phyloP scores from a whole-genome alignment of 2,329 filamentous ascomycete species.

The Ophiosphaerella herpotricha region DNA sequence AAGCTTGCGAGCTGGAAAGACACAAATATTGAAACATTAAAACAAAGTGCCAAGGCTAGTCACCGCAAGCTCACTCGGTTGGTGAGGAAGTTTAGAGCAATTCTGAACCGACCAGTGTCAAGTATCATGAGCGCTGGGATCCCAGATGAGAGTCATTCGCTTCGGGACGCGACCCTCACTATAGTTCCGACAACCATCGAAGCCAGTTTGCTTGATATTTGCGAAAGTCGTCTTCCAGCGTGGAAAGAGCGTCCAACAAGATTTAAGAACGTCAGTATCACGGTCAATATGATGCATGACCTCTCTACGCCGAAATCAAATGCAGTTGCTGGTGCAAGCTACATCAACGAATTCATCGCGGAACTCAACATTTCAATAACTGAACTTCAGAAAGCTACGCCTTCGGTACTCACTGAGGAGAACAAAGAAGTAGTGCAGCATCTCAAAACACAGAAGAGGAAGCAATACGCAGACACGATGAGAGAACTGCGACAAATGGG shows the following conservation, averaged over 20 bases:
- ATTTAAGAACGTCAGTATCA: conserved; percentile 71
- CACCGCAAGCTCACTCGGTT: conserved; percentile 91
- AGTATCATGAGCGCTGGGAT: conserved; percentile 52
- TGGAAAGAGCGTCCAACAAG: conserved; percentile 61
- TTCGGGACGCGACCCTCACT: conserved; percentile 14
- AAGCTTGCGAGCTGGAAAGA: conserved; percentile 97
- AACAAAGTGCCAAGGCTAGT: conserved; percentile 86
- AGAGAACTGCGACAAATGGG: conserved; percentile 87
- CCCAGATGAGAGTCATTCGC: conserved; percentile 27
- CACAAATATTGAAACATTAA: conserved; percentile 86
- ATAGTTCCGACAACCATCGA: conserved; percentile 18
- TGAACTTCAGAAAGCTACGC: conserved; percentile 82
- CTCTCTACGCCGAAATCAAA: conserved; percentile 60
- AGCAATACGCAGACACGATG: conserved; percentile 85
- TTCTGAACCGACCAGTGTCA: conserved; percentile 77
- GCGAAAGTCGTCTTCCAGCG: conserved; percentile 23
- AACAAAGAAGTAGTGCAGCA: conserved; percentile 85
- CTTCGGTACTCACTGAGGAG: conserved; percentile 78
- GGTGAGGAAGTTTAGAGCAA: conserved; percentile 82
- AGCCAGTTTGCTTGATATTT: conserved; percentile 22
- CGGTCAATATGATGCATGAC: conserved; percentile 74
- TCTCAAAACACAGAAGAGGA: conserved; percentile 86
- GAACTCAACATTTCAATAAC: conserved; percentile 70
- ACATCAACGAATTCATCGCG: conserved; percentile 70
- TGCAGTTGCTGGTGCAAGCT: conserved; percentile 60